Conservation (phyloP, 371 early-diverging fungal genomes). For the Vairimorpha ceranae region DNA sequence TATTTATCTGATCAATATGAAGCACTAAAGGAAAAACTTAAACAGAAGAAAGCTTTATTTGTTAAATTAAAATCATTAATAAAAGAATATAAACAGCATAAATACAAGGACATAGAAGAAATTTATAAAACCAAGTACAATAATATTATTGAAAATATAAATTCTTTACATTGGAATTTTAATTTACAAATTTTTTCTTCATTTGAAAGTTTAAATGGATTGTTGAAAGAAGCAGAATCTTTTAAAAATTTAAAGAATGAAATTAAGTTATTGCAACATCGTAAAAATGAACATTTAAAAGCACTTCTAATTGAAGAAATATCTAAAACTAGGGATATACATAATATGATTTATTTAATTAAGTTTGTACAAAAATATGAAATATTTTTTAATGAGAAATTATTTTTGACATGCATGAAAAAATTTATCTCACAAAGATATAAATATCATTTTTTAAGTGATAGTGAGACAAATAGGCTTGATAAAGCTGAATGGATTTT, state of each 20-base stretch:
- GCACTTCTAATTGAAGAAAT: constrained; percentile 12
- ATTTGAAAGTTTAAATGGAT: constrained; percentile 14
- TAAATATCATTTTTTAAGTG: constrained; percentile 61
- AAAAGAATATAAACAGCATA: constrained; percentile 26
- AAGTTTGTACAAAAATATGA: constrained; percentile 47
- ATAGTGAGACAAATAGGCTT: constrained; percentile 61
- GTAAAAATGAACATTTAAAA: constrained; percentile 39
- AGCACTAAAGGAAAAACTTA: background rate
- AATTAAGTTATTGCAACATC: constrained; percentile 16
- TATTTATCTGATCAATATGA: background rate
- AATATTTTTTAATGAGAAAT: constrained; percentile 27
- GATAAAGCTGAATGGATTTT: constrained; percentile 64
- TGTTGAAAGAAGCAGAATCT: constrained; percentile 5
- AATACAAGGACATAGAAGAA: constrained; percentile 1
- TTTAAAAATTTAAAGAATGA: constrained; percentile 45
- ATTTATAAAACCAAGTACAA: constrained; percentile 5
- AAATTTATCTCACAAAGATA: constrained; percentile 35
- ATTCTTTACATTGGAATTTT: background rate
- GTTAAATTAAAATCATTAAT: constrained; percentile 24
- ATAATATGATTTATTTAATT: constrained; percentile 49
- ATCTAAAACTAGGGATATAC: constrained; percentile 23
- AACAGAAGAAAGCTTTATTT: constrained; percentile 33
- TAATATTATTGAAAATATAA: background rate
- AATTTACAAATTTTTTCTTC: constrained; percentile 22
- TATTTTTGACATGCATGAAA: constrained; percentile 39